Conservation (phyloP, 441 rosid species). For the Biscutella laevigata region DNA sequence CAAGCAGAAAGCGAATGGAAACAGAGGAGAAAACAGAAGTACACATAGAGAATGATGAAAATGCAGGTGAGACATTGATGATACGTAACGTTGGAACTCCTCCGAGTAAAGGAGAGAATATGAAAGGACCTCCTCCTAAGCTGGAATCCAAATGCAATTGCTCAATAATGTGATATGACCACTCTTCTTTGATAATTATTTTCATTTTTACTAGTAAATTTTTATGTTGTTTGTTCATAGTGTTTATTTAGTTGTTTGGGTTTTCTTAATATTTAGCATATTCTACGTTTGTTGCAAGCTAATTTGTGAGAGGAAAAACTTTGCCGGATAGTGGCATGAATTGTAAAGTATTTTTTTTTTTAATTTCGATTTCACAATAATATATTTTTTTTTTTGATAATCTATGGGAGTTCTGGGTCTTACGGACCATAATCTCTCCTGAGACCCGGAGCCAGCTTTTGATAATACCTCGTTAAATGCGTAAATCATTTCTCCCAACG, state of each 20-base stretch:
- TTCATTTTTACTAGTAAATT: not conserved
- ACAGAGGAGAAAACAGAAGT: conserved; percentile 35
- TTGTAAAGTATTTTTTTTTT: conserved; percentile 23
- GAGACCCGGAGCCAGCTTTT: too few species aligned
- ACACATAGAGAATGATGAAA: conserved; percentile 64
- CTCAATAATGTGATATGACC: conserved; percentile 69
- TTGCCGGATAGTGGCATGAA: conserved; percentile 21
- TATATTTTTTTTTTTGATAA: too few species aligned
- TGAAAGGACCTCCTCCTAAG: conserved; percentile 77
- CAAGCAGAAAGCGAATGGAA: conserved; percentile 45
- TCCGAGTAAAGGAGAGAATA: conserved; percentile 39
- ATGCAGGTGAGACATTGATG: conserved; percentile 41
- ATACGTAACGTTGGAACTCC: conserved; percentile 56
- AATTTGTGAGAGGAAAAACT: conserved; percentile 21
- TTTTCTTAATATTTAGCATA: conserved; percentile 1
- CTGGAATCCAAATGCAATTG: conserved; percentile 96
- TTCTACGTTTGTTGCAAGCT: conserved; percentile 21
- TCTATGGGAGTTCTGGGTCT: too few species aligned
- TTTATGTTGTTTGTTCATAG: conserved; percentile 21
- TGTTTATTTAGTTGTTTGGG: conserved; percentile 2
- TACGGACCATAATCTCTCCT: too few species aligned
- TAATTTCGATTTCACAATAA: too few species aligned
- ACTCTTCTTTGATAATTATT: not conserved
- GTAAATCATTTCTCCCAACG: too few species aligned
- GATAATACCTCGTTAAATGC: too few species aligned